Evolutionary conservation across 495 filamentous ascomycete genomes (phyloP).

Genomic region (Darksidea phi): DNA sequence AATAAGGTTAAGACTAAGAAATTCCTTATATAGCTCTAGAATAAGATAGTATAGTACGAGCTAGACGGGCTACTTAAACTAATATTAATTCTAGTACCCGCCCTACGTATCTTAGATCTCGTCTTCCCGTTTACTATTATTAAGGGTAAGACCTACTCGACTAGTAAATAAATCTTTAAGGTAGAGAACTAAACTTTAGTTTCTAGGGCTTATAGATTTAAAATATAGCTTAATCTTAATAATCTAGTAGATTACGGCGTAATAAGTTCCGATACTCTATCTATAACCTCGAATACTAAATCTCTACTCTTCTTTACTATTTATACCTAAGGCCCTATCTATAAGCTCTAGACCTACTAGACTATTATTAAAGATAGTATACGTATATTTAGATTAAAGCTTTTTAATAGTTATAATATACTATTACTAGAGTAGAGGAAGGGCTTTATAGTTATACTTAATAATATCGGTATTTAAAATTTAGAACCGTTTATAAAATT

Average conservation of each 20-base stretch:
- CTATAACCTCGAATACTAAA: constrained; percentile 1
- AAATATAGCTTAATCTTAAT: constrained; percentile 21
- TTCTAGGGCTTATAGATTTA: constrained; percentile 19
- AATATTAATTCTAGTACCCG: too few relatives aligned
- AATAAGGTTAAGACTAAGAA: too few relatives aligned
- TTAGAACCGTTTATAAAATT: constrained; percentile 2
- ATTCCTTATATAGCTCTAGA: too few relatives aligned
- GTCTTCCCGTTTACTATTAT: too few relatives aligned
- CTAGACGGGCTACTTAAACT: too few relatives aligned
- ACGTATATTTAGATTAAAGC: too few relatives aligned
- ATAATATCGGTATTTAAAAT: neutral
- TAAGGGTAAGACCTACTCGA: too few relatives aligned
- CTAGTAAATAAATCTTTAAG: too few relatives aligned
- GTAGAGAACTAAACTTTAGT: constrained; percentile 15
- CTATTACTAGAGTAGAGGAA: constrained; percentile 4
- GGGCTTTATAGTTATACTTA: constrained; percentile 8
- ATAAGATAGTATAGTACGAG: too few relatives aligned
- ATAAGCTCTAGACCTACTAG: constrained; percentile 20
- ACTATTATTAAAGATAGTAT: too few relatives aligned
- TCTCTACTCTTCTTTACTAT: constrained; percentile 17
- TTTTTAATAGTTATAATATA: constrained; percentile 5
- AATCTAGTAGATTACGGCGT: constrained; percentile 2
- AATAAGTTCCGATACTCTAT: neutral
- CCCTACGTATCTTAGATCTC: too few relatives aligned
- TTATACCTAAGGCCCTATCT: constrained; percentile 16